A percentile compares a stretch with the other conserved stretches of the same genome.
Conservation (phyloP, 257 asterid species). For the Asclepias syriaca region DNA sequence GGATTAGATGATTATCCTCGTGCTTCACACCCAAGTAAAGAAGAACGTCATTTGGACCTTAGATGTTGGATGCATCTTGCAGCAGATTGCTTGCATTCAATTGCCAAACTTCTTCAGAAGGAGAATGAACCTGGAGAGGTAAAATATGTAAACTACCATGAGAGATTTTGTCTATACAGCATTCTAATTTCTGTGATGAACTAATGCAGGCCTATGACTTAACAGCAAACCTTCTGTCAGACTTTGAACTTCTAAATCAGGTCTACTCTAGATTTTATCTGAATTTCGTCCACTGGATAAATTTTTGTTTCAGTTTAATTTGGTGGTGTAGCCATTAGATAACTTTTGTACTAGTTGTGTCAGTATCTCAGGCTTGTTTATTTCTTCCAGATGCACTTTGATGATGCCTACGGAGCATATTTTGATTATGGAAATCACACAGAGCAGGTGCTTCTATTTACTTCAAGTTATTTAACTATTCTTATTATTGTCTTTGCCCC, state of each 20-base stretch:
- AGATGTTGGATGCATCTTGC: constrained; percentile 99
- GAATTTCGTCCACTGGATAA: background rate
- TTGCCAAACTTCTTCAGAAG: constrained; percentile 60
- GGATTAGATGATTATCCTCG: constrained; percentile 99
- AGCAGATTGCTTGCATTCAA: constrained; percentile 91
- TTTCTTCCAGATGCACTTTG: constrained; percentile 75
- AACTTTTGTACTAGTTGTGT: constrained; percentile 8
- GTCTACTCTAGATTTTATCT: constrained; percentile 22
- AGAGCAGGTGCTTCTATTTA: constrained; percentile 57
- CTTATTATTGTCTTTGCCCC: background rate
- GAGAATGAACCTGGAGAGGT: constrained; percentile 63
- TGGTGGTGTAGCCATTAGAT: background rate
- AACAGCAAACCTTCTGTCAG: constrained; percentile 73
- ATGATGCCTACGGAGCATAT: constrained; percentile 61
- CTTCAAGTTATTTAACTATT: background rate
- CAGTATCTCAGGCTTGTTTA: constrained; percentile 16
- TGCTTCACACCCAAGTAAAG: constrained; percentile 94
- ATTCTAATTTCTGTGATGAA: constrained; percentile 23
- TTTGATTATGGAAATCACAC: constrained; percentile 95
- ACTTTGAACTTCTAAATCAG: constrained; percentile 86
- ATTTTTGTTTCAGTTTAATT: no score
- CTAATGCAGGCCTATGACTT: constrained; percentile 60
- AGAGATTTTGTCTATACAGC: background rate
- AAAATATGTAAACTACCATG: constrained; percentile 3
- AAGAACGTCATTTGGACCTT: constrained; percentile 95